phyloP scores from a whole-genome alignment of 495 filamentous ascomycete genomes.

The Bacidia gigantensis region DNA sequence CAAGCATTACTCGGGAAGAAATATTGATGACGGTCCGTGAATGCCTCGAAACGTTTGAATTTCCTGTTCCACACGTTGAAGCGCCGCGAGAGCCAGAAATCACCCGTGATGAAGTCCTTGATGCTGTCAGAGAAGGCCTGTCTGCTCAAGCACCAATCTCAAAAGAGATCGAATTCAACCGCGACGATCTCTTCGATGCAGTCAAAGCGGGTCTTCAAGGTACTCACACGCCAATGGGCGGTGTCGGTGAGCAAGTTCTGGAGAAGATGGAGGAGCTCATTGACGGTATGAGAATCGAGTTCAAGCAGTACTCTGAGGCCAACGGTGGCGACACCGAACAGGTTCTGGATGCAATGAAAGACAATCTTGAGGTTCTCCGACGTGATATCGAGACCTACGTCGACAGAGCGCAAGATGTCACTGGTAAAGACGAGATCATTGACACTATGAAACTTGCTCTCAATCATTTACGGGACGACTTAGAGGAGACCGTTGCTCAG shows the following conservation, averaged over 20 bases:
- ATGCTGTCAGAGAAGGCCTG: constrained; percentile 44
- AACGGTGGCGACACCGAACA: constrained; percentile 68
- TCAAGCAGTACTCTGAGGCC: constrained; percentile 59
- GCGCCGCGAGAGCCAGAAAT: constrained; percentile 22
- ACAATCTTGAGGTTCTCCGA: constrained; percentile 69
- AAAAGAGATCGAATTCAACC: constrained; percentile 46
- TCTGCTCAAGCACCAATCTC: constrained; percentile 33
- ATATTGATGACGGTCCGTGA: constrained; percentile 62
- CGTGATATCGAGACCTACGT: constrained; percentile 70
- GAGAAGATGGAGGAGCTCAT: constrained; percentile 61
- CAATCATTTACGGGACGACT: constrained; percentile 56
- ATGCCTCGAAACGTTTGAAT: constrained; percentile 62
- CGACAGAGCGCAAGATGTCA: constrained; percentile 48
- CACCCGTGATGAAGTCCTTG: constrained; percentile 40
- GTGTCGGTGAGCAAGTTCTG: constrained; percentile 51
- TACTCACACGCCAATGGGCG: constrained; percentile 31
- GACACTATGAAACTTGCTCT: constrained; percentile 58
- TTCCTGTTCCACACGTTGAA: constrained; percentile 28
- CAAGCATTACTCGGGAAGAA: constrained; percentile 60
- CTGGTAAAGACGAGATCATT: constrained; percentile 65
- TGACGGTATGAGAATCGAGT: constrained; percentile 57
- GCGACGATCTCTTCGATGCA: constrained; percentile 52
- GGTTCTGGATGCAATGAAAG: constrained; percentile 70
- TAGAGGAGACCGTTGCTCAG: constrained; percentile 48
- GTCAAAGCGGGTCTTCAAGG: constrained; percentile 48